Percentiles rank a stretch among this genome's conserved stretches.
phyloP scores from a whole-genome alignment of 192 early-diverging fungal genomes.

The Backusella liffmaniae region DNA sequence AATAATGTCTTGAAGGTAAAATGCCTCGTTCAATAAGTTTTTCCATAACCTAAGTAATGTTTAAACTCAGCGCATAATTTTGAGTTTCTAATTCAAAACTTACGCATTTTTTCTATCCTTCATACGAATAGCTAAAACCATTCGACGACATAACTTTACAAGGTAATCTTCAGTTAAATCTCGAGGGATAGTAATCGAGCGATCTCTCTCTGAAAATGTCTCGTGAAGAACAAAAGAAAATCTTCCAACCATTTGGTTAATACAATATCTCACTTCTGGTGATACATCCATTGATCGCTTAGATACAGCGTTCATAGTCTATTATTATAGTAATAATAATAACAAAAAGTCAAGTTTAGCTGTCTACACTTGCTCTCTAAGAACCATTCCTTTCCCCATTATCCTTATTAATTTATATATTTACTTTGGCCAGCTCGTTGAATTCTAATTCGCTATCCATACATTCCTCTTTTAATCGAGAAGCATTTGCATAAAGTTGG shows the following conservation, averaged over 20 bases:
- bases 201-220: slow-evolving; percentile 17
- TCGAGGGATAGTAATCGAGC: slow-evolving; percentile 42
- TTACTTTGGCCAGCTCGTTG: slow-evolving; percentile 33
- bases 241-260: slow-evolving; percentile 22
- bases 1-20: slow-evolving; percentile 81
- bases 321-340: neutral
- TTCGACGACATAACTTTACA: slow-evolving; percentile 61
- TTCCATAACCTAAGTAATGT: slow-evolving; percentile 61
- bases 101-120: slow-evolving; percentile 75
- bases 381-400: neutral
- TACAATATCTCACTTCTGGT: slow-evolving; percentile 14
- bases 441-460: slow-evolving; percentile 86
- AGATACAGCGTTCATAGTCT: slow-evolving; percentile 33
- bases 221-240: slow-evolving; percentile 31
- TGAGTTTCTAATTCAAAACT: slow-evolving; percentile 11
- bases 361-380: neutral
- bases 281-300: slow-evolving; percentile 1
- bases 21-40: slow-evolving; percentile 71
- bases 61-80: neutral
- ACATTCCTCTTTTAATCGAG: slow-evolving; percentile 73
- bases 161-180: slow-evolving; percentile 65
- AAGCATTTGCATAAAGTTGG: slow-evolving; percentile 64
- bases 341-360: too few species aligned
- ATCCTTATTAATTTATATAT: neutral
- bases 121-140: slow-evolving; percentile 69